These are phyloP conservation scores for Camptophora hylomeconis DNA, from an alignment of 2,329 filamentous ascomycete species.

Conservation along the genomic window DNA sequence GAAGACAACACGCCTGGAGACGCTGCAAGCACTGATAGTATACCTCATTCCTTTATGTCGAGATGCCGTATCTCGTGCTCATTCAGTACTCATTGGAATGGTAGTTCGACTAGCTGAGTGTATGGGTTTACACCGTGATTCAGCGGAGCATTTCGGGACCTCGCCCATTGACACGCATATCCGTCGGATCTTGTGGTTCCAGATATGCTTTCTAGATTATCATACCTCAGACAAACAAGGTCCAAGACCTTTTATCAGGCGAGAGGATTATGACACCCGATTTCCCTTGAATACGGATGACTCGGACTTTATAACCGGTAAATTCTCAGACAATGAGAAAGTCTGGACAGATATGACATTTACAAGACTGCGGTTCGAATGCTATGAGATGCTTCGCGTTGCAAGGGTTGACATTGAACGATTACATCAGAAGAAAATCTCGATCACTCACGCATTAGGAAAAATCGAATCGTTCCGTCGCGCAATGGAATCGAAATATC, in stretches of 20 bases:
- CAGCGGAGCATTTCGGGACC: conserved; percentile 47
- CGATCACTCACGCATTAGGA: conserved; percentile 49
- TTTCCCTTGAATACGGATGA: conserved; percentile 61
- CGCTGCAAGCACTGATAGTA: conserved; percentile 63
- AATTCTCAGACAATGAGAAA: conserved; percentile 32
- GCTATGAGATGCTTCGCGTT: conserved; percentile 57
- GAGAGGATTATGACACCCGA: conserved; percentile 62
- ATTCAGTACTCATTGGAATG: conserved; percentile 59
- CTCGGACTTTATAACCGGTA: conserved; percentile 38
- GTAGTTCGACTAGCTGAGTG: conserved; percentile 64
- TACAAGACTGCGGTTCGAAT: conserved; percentile 56
- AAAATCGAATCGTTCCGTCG: conserved; percentile 58
- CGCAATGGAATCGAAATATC: conserved; percentile 52
- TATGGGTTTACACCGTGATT: conserved; percentile 63
- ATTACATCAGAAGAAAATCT: conserved; percentile 48
- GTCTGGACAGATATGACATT: conserved; percentile 57
- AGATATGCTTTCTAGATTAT: conserved; percentile 64
- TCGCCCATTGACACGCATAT: conserved; percentile 57
- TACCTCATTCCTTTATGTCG: conserved; percentile 56
- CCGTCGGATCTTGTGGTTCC: conserved; percentile 61
- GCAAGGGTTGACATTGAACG: conserved; percentile 58
- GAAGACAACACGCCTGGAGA: conserved; percentile 58
- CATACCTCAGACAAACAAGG: conserved; percentile 63
- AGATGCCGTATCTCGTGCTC: conserved; percentile 57
- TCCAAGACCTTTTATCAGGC: conserved; percentile 56